phyloP scores from a whole-genome alignment of 2,329 filamentous ascomycete species.

The Monosporascus cannonballus region DNA sequence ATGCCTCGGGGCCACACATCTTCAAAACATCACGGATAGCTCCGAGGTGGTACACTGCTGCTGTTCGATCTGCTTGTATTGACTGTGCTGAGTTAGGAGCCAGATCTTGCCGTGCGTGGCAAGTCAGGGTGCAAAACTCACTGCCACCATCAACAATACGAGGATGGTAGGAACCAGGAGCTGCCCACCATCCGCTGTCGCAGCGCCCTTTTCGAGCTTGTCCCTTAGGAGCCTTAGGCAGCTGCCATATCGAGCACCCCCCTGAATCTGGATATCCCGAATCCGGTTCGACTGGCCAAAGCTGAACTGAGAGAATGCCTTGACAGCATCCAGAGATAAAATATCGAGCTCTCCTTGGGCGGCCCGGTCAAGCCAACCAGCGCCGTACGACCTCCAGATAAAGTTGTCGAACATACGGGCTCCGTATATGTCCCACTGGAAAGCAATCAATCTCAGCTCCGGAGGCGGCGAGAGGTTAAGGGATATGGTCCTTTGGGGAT shows the following conservation, averaged over 20 bases:
- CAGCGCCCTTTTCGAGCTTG: slow-evolving; percentile 6
- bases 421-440: slow-evolving; percentile 3
- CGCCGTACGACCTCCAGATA: slow-evolving; percentile 13
- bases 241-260: slow-evolving; percentile 10
- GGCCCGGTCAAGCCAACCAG: slow-evolving; percentile 11
- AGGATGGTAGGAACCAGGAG: slow-evolving; percentile 10
- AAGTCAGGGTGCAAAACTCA: not conserved
- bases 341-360: slow-evolving; percentile 9
- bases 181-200: slow-evolving; percentile 2
- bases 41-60: slow-evolving; percentile 8
- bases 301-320: slow-evolving; percentile 11
- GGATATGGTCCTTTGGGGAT: not conserved
- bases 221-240: slow-evolving; percentile 9
- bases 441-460: slow-evolving; percentile 10
- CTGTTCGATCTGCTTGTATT: slow-evolving; percentile 11
- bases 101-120: not conserved
- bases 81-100: not conserved
- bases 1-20: slow-evolving; percentile 10
- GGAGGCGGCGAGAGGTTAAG: slow-evolving; percentile 2
- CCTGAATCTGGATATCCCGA: slow-evolving; percentile 7
- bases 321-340: slow-evolving; percentile 10
- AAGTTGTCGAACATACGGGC: slow-evolving; percentile 13
- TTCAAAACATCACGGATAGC: slow-evolving; percentile 9
- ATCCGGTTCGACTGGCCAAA: slow-evolving; percentile 10
- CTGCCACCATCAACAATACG: slow-evolving; percentile 13